A percentile compares a stretch with the other conserved stretches of the same genome.
Conservation (phyloP, 306 rosid species). For the Gleditsia sinensis region DNA sequence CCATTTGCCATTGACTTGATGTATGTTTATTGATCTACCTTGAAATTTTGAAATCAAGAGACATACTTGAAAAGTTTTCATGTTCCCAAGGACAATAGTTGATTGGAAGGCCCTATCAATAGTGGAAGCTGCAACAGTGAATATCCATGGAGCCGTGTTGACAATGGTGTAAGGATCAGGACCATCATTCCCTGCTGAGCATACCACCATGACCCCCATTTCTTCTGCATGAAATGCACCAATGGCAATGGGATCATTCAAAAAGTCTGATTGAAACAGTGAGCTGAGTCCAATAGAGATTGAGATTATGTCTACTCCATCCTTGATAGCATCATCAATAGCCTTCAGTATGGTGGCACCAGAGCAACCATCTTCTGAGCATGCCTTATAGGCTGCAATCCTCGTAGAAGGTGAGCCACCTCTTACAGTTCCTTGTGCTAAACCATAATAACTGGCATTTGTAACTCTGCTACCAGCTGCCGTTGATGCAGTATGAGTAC, state of each 20-base stretch:
- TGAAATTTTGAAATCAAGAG: background rate
- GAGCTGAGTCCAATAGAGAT: constrained; percentile 81
- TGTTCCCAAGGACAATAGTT: constrained; percentile 70
- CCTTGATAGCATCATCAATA: constrained; percentile 80
- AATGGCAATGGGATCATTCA: constrained; percentile 78
- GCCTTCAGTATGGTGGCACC: constrained; percentile 76
- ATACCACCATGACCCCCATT: constrained; percentile 77
- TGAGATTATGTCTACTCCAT: constrained; percentile 88
- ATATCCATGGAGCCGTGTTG: constrained; percentile 87
- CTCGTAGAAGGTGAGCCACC: constrained; percentile 82
- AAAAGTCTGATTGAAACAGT: constrained; percentile 61
- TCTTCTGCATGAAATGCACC: constrained; percentile 92
- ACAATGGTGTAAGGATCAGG: constrained; percentile 73
- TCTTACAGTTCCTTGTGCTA: constrained; percentile 79
- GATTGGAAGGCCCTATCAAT: constrained; percentile 83
- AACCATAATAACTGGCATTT: constrained; percentile 72
- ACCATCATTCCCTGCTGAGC: constrained; percentile 94
- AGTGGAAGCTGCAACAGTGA: constrained; percentile 89
- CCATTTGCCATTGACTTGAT: background rate
- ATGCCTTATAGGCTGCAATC: constrained; percentile 77
- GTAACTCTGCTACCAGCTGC: constrained; percentile 72
- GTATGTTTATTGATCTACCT: background rate
- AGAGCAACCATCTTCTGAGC: constrained; percentile 77
- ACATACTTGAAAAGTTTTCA: constrained; percentile 57
- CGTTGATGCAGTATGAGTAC: constrained; percentile 81